phyloP scores from a whole-genome alignment of 441 rosid species.

The Adansonia grandidieri region DNA sequence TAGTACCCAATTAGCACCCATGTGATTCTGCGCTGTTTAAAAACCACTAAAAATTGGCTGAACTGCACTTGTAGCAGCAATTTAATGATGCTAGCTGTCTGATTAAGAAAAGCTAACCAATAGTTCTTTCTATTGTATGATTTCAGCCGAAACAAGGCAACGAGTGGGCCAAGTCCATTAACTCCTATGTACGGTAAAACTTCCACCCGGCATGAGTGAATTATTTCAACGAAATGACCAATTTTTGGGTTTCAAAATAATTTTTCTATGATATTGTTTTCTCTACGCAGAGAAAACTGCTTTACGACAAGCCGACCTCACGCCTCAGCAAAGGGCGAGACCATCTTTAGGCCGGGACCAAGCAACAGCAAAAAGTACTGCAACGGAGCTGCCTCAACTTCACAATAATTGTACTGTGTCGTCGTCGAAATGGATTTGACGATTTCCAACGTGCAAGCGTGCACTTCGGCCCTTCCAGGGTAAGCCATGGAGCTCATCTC shows the following conservation, averaged over 20 bases:
- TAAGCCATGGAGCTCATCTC: not conserved
- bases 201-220: not conserved
- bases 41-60: not conserved
- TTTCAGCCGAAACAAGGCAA: not conserved
- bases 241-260: not conserved
- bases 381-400: not conserved
- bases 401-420: not conserved
- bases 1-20: not conserved
- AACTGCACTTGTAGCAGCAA: not conserved
- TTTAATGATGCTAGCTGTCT: not conserved
- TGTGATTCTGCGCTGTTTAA: not conserved
- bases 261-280: not conserved
- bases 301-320: not conserved
- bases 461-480: not conserved
- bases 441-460: not conserved
- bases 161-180: not conserved
- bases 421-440: not conserved
- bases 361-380: not conserved
- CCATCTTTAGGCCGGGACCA: not conserved
- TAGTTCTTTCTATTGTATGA: not conserved
- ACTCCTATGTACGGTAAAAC: not conserved
- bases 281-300: not conserved
- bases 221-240: not conserved
- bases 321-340: not conserved
- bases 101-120: not conserved